These are phyloP conservation scores for Fusarium metavorans DNA, from an alignment of 2,329 filamentous ascomycete genomes.

Conservation along the genomic window DNA sequence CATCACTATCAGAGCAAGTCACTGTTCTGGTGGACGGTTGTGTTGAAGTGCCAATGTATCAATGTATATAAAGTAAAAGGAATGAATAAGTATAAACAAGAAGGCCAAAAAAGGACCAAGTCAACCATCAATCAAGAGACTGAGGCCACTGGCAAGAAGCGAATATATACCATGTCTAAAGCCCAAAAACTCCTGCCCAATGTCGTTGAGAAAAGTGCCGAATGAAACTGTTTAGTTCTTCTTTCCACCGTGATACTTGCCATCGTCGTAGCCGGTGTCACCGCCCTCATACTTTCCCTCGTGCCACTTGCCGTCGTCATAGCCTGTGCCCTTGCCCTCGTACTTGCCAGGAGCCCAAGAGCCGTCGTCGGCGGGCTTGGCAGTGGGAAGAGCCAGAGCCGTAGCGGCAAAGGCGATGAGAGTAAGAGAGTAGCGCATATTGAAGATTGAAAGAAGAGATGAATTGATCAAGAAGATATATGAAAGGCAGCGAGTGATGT, in stretches of 20 bases:
- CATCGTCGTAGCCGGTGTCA: slow-evolving; percentile 1
- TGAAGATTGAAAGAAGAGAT: neutral
- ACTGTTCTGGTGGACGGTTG: neutral
- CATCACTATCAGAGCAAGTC: neutral
- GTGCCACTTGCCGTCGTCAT: slow-evolving; percentile 14
- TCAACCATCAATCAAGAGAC: neutral
- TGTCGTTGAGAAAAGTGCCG: neutral
- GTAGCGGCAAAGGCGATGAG: slow-evolving; percentile 38
- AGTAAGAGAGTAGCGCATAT: slow-evolving; percentile 39
- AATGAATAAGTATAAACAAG: slow-evolving; percentile 1
- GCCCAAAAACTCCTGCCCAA: neutral
- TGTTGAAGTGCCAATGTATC: neutral
- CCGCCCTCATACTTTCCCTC: slow-evolving; percentile 16
- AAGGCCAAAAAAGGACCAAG: neutral
- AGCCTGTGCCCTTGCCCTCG: slow-evolving; percentile 7
- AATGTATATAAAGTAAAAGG: neutral
- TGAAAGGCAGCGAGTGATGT: neutral
- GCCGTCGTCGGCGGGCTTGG: slow-evolving; percentile 33
- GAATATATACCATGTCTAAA: neutral
- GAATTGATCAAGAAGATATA: neutral
- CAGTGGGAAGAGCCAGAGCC: slow-evolving; percentile 37
- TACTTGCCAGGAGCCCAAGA: slow-evolving; percentile 18
- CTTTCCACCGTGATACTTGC: slow-evolving; percentile 8
- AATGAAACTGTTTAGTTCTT: neutral
- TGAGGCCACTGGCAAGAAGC: neutral